phyloP scores from a whole-genome alignment of 164 flowering plant species.

The Saururus chinensis region DNA sequence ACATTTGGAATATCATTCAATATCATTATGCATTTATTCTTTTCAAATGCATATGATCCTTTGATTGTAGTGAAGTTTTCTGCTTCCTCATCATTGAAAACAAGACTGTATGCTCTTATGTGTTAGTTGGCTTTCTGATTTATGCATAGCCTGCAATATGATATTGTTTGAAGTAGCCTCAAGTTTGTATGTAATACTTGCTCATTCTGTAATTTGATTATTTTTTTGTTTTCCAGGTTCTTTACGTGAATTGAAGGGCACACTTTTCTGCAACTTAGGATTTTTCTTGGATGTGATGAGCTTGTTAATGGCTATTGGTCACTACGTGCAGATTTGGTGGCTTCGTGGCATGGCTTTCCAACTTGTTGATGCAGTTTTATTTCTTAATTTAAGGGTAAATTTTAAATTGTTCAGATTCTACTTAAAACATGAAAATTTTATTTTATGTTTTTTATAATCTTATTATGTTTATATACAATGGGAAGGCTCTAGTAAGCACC shows the following conservation, averaged over 20 bases:
- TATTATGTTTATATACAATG: neutral
- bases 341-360: constrained; percentile 99
- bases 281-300: constrained; percentile 84
- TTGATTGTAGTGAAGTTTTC: too few species aligned
- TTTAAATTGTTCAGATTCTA: neutral
- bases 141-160: too few species aligned
- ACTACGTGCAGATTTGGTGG: constrained; percentile 88
- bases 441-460: too few species aligned
- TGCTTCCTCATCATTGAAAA: too few species aligned
- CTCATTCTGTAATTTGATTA: neutral
- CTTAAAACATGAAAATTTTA: too few species aligned
- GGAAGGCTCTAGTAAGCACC: constrained; percentile 75
- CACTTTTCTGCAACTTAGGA: constrained; percentile 67
- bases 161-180: too few species aligned
- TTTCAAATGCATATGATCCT: too few species aligned
- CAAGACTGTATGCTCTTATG: too few species aligned
- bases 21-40: too few species aligned
- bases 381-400: constrained; percentile 75
- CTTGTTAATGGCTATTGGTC: constrained; percentile 80
- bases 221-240: constrained; percentile 43
- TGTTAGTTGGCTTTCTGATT: too few species aligned
- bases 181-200: too few species aligned
- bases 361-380: constrained; percentile 83
- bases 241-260: constrained; percentile 80
- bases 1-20: too few species aligned